These are phyloP conservation scores for Salisapilia sapeloensis DNA, from an alignment of 352 stramenopile species.

Conservation along the genomic window DNA sequence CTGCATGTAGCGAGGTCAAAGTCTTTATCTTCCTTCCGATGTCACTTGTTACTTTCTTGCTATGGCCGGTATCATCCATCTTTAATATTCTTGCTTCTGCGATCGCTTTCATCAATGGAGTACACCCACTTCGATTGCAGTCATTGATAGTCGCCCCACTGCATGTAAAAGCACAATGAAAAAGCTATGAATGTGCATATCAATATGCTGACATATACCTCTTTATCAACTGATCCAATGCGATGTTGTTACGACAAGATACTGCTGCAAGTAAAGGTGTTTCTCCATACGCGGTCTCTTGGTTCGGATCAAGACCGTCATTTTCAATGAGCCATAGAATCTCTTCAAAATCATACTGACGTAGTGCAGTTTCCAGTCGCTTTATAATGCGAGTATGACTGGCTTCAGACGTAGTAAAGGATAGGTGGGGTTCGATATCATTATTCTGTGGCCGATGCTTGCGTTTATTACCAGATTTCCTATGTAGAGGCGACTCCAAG, in stretches of 20 bases:
- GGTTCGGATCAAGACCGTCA: constrained; percentile 17
- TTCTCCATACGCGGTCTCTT: constrained; percentile 38
- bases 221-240: constrained; percentile 19
- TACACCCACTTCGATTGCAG: constrained; percentile 35
- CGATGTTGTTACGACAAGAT: constrained; percentile 18
- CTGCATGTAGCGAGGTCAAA: not conserved
- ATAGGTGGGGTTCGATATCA: no score
- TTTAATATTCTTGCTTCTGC: constrained; percentile 7
- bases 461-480: no score
- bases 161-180: not conserved
- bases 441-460: no score
- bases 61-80: not conserved
- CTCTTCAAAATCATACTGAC: constrained; percentile 30
- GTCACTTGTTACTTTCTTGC: constrained; percentile 5
- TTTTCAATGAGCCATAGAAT: constrained; percentile 62
- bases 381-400: no score
- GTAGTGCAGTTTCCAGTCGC: no score
- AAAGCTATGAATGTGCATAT: not conserved
- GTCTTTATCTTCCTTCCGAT: not conserved
- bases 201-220: constrained; percentile 8
- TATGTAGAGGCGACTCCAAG: no score
- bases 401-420: no score
- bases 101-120: constrained; percentile 60
- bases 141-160: constrained; percentile 41
- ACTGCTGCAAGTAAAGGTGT: constrained; percentile 41